Conservation (phyloP, 495 filamentous ascomycete genomes). For the Aspergillus haitiensis region DNA sequence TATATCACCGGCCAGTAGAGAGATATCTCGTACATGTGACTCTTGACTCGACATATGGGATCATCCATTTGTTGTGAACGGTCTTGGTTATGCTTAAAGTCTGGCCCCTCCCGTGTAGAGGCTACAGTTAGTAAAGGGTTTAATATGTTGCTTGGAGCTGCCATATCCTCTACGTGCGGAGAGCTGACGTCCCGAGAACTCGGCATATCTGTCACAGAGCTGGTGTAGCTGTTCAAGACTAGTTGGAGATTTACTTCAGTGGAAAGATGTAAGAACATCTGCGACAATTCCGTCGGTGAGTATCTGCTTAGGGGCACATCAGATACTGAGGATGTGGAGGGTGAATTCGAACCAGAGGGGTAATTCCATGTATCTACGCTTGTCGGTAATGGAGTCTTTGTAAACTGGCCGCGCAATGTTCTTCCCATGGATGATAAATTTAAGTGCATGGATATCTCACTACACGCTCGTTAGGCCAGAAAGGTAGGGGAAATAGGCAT, state of each 20-base stretch:
- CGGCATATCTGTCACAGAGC: too few relatives aligned
- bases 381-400: background rate
- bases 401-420: background rate
- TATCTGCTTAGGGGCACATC: background rate
- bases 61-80: too few relatives aligned
- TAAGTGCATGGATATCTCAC: conserved; percentile 2
- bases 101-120: too few relatives aligned
- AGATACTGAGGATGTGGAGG: too few relatives aligned
- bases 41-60: background rate
- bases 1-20: conserved; percentile 15
- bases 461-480: background rate
- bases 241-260: conserved; percentile 4
- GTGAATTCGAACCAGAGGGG: background rate
- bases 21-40: conserved; percentile 2
- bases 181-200: too few relatives aligned
- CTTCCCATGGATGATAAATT: background rate
- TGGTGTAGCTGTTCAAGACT: background rate
- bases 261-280: background rate
- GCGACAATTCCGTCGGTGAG: background rate
- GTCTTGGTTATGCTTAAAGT: too few relatives aligned
- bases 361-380: background rate
- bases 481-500: background rate
- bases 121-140: too few relatives aligned
- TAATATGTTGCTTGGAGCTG: too few relatives aligned
- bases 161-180: too few relatives aligned